Percentiles rank a stretch among this genome's conserved stretches.
phyloP scores from a whole-genome alignment of 306 rosid genomes.

The Crotalaria pallida region DNA sequence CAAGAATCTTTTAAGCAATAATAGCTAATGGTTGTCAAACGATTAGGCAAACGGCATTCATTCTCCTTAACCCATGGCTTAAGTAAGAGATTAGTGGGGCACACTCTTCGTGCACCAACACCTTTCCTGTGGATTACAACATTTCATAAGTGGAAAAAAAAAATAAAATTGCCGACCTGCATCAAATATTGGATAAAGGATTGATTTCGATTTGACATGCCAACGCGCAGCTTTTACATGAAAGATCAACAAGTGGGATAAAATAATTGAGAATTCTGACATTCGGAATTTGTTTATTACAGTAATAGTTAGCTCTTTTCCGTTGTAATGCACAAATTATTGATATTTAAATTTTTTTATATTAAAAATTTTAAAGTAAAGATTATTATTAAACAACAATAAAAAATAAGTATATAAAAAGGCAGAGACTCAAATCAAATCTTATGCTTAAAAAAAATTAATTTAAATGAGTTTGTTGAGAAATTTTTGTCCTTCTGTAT shows the following conservation, averaged over 20 bases:
- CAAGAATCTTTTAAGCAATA: not conserved
- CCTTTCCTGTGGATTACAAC: not conserved
- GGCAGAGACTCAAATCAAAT: too few relatives aligned
- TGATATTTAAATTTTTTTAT: too few relatives aligned
- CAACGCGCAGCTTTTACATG: not conserved
- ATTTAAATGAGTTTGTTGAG: too few relatives aligned
- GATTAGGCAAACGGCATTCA: not conserved
- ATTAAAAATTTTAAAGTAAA: too few relatives aligned
- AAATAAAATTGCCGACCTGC: not conserved
- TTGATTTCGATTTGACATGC: conserved; percentile 17
- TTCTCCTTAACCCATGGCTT: not conserved
- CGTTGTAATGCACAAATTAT: too few relatives aligned
- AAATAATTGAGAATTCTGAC: conserved; percentile 21
- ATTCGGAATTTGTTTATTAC: too few relatives aligned
- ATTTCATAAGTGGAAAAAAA: not conserved
- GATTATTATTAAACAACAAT: too few relatives aligned
- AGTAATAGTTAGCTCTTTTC: too few relatives aligned
- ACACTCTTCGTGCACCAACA: not conserved
- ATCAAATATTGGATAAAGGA: not conserved
- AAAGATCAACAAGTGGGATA: conserved; percentile 3
- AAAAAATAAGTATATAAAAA: too few relatives aligned
- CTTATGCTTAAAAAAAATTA: too few relatives aligned
- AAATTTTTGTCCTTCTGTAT: too few relatives aligned
- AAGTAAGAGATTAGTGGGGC: conserved; percentile 3
- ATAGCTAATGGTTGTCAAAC: not conserved